These are phyloP conservation scores for Torulaspora delbrueckii DNA, from an alignment of 805 yeast genomes.

Conservation along the genomic window DNA sequence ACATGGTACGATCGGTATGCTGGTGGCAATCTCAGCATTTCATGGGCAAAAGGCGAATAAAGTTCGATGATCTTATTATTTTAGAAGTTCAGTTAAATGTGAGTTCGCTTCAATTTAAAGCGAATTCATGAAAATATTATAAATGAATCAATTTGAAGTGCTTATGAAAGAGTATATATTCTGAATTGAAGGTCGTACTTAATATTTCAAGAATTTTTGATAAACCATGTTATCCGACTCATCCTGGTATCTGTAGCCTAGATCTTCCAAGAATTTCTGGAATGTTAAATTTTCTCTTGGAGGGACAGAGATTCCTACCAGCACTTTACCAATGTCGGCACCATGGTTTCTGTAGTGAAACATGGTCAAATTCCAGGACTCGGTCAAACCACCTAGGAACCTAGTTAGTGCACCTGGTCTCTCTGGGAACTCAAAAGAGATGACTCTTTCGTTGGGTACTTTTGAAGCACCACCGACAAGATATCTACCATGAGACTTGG, in stretches of 20 bases:
- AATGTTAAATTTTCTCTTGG: slow-evolving; percentile 59
- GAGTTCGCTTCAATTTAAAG: neutral
- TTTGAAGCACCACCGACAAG: slow-evolving; percentile 86
- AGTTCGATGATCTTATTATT: neutral
- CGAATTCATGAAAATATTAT: neutral
- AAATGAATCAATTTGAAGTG: neutral
- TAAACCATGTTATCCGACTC: slow-evolving; percentile 87
- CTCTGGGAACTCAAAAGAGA: slow-evolving; percentile 92
- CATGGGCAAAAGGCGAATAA: neutral
- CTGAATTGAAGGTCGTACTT: slow-evolving; percentile 1
- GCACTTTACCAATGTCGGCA: slow-evolving; percentile 85
- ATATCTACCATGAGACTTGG: slow-evolving; percentile 94
- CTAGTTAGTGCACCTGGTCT: slow-evolving; percentile 89
- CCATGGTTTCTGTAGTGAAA: slow-evolving; percentile 98
- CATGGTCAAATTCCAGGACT: slow-evolving; percentile 85
- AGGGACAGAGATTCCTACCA: slow-evolving; percentile 88
- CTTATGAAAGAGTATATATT: neutral
- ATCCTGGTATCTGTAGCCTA: slow-evolving; percentile 73
- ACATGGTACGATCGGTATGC: slow-evolving; percentile 10
- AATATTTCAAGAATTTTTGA: slow-evolving; percentile 59
- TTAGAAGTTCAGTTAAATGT: neutral
- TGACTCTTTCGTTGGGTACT: slow-evolving; percentile 69
- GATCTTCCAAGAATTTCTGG: slow-evolving; percentile 57
- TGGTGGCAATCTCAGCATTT: neutral
- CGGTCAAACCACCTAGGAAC: slow-evolving; percentile 66